phyloP scores from a whole-genome alignment of 331 rosid genomes.

The Acacia concinna region DNA sequence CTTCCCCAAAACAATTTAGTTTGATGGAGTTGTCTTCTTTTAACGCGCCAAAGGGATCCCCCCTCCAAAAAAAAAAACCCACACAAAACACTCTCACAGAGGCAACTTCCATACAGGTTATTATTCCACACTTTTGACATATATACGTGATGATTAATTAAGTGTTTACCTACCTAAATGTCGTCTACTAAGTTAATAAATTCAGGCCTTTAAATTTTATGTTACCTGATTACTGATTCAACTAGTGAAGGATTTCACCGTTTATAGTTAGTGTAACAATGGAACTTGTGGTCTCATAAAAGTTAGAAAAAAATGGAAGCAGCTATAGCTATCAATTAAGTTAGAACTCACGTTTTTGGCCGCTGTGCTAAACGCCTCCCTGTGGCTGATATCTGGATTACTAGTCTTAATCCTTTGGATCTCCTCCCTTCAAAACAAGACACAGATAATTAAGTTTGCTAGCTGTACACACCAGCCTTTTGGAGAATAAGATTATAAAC shows the following conservation, averaged over 20 bases:
- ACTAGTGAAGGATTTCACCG: not conserved
- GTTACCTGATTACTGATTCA: not conserved
- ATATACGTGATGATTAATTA: not conserved
- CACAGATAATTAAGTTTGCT: not conserved
- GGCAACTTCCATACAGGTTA: conserved; percentile 3
- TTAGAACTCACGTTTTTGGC: conserved; percentile 85
- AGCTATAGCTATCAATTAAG: not conserved
- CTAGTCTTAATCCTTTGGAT: conserved; percentile 95
- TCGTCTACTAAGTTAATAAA: not conserved
- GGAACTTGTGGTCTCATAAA: not conserved
- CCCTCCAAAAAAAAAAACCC: not conserved
- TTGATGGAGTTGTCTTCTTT: conserved; percentile 24
- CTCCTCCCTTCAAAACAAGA: conserved; percentile 65
- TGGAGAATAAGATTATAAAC: not conserved
- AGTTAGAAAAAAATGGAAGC: not conserved
- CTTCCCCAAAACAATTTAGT: conserved; percentile 3
- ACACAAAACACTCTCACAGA: not conserved
- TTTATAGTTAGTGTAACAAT: not conserved
- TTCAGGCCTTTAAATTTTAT: not conserved
- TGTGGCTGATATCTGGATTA: conserved; percentile 93
- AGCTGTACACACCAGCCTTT: not conserved
- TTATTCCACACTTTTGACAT: not conserved
- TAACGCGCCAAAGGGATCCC: not conserved
- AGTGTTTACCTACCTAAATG: not conserved
- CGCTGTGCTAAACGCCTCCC: conserved; percentile 97